Evolutionary conservation across 164 flowering plant genomes (phyloP).

Genomic region (Nymphaea colorata): DNA sequence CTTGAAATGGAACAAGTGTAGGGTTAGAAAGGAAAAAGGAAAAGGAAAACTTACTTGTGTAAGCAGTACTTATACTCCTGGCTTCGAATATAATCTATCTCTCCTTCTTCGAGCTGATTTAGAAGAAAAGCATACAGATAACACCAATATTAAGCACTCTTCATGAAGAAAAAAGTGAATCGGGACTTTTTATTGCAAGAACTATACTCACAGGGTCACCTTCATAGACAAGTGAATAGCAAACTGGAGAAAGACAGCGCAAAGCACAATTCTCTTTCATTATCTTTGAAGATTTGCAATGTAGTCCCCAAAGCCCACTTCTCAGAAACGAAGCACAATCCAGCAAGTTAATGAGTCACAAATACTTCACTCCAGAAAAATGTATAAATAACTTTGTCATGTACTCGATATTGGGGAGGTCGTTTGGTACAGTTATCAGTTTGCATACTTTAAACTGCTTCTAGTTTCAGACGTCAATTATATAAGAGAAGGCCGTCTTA

Average conservation of each 20-base stretch:
- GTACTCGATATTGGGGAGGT: too few species aligned
- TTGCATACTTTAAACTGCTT: too few species aligned
- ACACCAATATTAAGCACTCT: not conserved
- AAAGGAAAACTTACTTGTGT: constrained; percentile 41
- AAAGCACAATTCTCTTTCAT: constrained; percentile 91
- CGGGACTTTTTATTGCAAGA: not conserved
- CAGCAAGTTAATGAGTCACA: not conserved
- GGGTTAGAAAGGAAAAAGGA: not conserved
- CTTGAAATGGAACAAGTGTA: not conserved
- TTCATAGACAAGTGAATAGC: constrained; percentile 63
- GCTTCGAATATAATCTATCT: constrained; percentile 64
- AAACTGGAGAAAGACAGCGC: constrained; percentile 63
- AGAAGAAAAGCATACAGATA: not conserved
- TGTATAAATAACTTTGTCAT: too few species aligned
- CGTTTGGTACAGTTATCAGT: too few species aligned
- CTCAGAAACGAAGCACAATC: not conserved
- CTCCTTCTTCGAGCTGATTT: constrained; percentile 36
- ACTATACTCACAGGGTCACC: constrained; percentile 61
- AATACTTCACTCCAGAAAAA: not conserved
- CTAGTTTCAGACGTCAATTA: too few species aligned
- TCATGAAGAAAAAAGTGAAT: not conserved
- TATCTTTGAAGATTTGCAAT: constrained; percentile 59
- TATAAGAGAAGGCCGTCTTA: too few species aligned
- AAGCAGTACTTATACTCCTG: constrained; percentile 86
- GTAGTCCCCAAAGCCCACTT: constrained; percentile 83